Evolutionary conservation across 2,329 filamentous ascomycete species (phyloP), one percentile per base, ranked within the genome.

Genomic region (Purpureocillium lavendulum): DNA sequence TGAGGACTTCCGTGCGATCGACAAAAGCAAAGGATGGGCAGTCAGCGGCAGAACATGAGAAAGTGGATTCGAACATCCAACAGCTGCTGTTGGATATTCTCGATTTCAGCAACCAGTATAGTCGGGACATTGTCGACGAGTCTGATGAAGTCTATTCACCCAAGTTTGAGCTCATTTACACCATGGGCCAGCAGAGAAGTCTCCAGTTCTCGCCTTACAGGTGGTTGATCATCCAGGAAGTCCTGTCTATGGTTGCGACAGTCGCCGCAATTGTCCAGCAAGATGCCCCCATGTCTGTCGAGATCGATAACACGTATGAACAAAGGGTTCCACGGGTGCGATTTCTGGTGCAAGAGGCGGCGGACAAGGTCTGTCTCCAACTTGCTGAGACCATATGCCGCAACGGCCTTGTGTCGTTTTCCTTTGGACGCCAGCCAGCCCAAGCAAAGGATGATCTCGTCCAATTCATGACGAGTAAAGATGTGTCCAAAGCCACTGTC

Each of bases 111-210:
- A 52, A 69, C 30, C 7, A 36, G 0, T 42, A 56, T 3, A 60
- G 67, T 0, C 60, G 75, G 0, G 76, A 81, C 45, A 65, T 82
- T 7, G 59, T 82, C 0, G 78, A 82, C 41, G 78, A 82, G 50
- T 75, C 71, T 33, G 79, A 82, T 35, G 75, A 81, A 39, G 74
- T 73, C 39, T 70, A 81, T 35, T 73, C 65, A 28, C 63, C 67
- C 3, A 71, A 69, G 29, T 78, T 76, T 24, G 75, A 82, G 49
- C 53, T 82, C 0, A 62, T 82, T 2, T 82, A 82, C 42, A 78
- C 77, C 0, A 71, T 80, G 51, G 78, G 77, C 0, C 42, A 50
- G 0, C 72, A 77, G 42, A 49, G 52, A 1, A 45, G 65, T 0
- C 57, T 79, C 0, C 71, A 81, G 12, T 58, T 69, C 12, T 64